These are phyloP conservation scores for Pseudopithomyces maydicus DNA, from an alignment of 2,329 filamentous ascomycete genomes.

Conservation along the genomic window DNA sequence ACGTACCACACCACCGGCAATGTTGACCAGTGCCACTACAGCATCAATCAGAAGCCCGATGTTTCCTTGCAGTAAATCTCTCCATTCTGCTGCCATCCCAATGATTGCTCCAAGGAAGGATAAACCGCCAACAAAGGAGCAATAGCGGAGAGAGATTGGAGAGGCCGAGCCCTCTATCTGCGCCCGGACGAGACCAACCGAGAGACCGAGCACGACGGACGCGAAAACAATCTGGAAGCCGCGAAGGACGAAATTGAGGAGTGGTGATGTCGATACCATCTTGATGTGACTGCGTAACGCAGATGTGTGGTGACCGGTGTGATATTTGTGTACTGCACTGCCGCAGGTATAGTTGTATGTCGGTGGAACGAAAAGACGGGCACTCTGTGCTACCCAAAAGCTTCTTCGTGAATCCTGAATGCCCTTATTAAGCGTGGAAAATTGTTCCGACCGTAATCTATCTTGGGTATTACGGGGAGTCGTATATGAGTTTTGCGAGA, in stretches of 20 bases:
- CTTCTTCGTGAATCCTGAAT: neutral
- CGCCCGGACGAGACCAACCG: constrained; percentile 19
- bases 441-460: neutral
- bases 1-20: constrained; percentile 28
- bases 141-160: constrained; percentile 10
- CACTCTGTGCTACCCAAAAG: neutral
- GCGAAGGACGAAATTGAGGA: constrained; percentile 18
- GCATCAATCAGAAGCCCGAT: constrained; percentile 22
- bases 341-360: neutral
- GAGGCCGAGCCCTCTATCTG: constrained; percentile 7
- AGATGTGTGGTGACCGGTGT: neutral
- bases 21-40: constrained; percentile 17
- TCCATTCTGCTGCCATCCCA: constrained; percentile 17
- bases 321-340: neutral
- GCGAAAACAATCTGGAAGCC: constrained; percentile 22
- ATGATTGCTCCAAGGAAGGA: constrained; percentile 18
- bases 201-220: constrained; percentile 20
- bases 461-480: neutral
- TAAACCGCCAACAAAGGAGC: constrained; percentile 18
- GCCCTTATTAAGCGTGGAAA: neutral
- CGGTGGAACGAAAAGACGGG: neutral
- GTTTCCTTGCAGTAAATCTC: constrained; percentile 18
- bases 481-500: neutral
- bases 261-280: neutral
- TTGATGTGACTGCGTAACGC: neutral